Conservation (phyloP, 1,284 basidiomycete genomes). For the Leccinum subrobustum region DNA sequence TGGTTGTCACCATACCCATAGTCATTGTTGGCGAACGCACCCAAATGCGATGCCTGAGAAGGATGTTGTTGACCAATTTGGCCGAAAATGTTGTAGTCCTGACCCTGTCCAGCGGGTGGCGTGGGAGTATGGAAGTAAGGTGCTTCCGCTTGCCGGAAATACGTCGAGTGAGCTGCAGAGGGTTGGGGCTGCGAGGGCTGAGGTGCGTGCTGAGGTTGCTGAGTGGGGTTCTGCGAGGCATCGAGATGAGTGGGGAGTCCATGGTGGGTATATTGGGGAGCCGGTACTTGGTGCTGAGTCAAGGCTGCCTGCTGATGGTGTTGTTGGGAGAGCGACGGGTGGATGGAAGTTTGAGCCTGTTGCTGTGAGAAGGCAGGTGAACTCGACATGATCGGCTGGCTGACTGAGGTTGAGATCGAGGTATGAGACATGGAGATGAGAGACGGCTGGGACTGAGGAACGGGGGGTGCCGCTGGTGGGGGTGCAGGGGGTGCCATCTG, state of each 20-base stretch:
- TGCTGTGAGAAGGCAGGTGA: slow-evolving; percentile 32
- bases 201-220: slow-evolving; percentile 35
- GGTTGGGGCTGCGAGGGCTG: slow-evolving; percentile 34
- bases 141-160: slow-evolving; percentile 65
- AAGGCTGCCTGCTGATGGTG: slow-evolving; percentile 33
- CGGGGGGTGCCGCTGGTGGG: slow-evolving; percentile 29
- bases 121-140: slow-evolving; percentile 76
- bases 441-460: slow-evolving; percentile 42
- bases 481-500: slow-evolving; percentile 25
- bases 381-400: slow-evolving; percentile 35
- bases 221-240: slow-evolving; percentile 43
- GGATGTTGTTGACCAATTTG: slow-evolving; percentile 54
- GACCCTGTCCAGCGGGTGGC: slow-evolving; percentile 63
- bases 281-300: slow-evolving; percentile 42
- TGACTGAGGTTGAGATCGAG: slow-evolving; percentile 42
- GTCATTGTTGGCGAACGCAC: slow-evolving; percentile 56
- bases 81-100: slow-evolving; percentile 70
- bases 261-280: slow-evolving; percentile 61
- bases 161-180: slow-evolving; percentile 40
- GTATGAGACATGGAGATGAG: slow-evolving; percentile 41
- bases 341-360: slow-evolving; percentile 34
- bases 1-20: slow-evolving; percentile 66
- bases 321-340: slow-evolving; percentile 33
- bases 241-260: slow-evolving; percentile 63
- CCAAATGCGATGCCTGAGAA: slow-evolving; percentile 53